phyloP scores from a whole-genome alignment of 2,329 filamentous ascomycete genomes.

The Colletotrichum simmondsii region DNA sequence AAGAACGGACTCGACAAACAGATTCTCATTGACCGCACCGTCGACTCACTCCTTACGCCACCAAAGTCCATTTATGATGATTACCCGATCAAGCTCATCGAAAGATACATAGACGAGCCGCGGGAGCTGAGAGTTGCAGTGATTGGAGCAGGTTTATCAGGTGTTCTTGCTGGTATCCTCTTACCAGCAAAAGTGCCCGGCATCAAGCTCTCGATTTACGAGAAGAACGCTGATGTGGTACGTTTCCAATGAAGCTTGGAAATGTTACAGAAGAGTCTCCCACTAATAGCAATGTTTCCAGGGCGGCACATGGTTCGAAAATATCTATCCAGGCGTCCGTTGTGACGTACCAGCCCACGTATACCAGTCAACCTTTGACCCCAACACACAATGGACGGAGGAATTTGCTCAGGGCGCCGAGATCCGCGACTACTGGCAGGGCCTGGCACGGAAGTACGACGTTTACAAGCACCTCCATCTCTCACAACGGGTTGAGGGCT shows the following conservation, averaged over 20 bases:
- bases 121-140: slow-evolving; percentile 65
- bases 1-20: neutral
- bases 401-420: slow-evolving; percentile 75
- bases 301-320: slow-evolving; percentile 66
- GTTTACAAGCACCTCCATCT: slow-evolving; percentile 70
- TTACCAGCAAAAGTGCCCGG: slow-evolving; percentile 76
- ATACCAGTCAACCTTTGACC: slow-evolving; percentile 75
- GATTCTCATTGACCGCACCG: slow-evolving; percentile 1
- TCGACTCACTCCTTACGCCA: slow-evolving; percentile 25
- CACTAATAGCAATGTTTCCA: slow-evolving; percentile 32
- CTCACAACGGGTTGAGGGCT: slow-evolving; percentile 63
- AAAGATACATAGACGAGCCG: slow-evolving; percentile 58
- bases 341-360: slow-evolving; percentile 77
- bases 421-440: slow-evolving; percentile 75
- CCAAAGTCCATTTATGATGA: slow-evolving; percentile 28
- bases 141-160: slow-evolving; percentile 72
- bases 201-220: slow-evolving; percentile 72
- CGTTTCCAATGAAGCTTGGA: slow-evolving; percentile 39
- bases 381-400: slow-evolving; percentile 76
- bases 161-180: slow-evolving; percentile 72
- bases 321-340: slow-evolving; percentile 71
- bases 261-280: accelerated
- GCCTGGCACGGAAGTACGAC: slow-evolving; percentile 70
- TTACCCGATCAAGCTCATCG: slow-evolving; percentile 40
- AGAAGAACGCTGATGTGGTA: slow-evolving; percentile 76